Evolutionary conservation across 305 asterid species (phyloP).

Genomic region (Fraxinus xanthoxyloides): DNA sequence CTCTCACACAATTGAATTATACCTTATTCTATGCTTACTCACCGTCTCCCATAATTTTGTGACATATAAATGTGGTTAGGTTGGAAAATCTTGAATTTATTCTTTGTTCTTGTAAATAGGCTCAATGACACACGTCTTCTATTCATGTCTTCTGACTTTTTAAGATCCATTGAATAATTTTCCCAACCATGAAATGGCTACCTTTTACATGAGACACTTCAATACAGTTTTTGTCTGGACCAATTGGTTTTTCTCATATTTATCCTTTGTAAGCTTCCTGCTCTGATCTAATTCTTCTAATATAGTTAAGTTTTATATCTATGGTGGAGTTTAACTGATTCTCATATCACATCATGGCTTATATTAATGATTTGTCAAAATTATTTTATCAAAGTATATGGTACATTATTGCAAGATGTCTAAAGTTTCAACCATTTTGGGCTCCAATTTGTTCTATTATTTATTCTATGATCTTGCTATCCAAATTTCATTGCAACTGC

Average conservation of each 20-base stretch:
- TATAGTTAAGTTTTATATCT: not conserved
- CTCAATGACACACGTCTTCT: not conserved
- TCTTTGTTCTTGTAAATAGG: not conserved
- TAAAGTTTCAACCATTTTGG: not conserved
- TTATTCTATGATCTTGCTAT: not conserved
- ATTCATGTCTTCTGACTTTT: not conserved
- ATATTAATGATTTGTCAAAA: not conserved
- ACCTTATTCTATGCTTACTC: not conserved
- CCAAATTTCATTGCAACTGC: not conserved
- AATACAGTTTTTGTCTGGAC: not conserved
- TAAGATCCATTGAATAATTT: not conserved
- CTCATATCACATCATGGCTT: not conserved
- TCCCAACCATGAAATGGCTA: not conserved
- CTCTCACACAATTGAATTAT: not conserved
- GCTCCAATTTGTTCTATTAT: not conserved
- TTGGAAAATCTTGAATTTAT: not conserved
- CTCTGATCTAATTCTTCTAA: not conserved
- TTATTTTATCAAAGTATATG: not conserved
- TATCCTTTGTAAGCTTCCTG: not conserved
- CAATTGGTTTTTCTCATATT: not conserved
- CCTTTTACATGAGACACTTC: not conserved
- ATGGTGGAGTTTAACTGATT: not conserved
- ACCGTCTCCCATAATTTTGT: not conserved
- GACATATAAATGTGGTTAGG: not conserved
- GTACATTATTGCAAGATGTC: not conserved